Conservation (phyloP, 2,329 filamentous ascomycete species). For the Chalara sp. region DNA sequence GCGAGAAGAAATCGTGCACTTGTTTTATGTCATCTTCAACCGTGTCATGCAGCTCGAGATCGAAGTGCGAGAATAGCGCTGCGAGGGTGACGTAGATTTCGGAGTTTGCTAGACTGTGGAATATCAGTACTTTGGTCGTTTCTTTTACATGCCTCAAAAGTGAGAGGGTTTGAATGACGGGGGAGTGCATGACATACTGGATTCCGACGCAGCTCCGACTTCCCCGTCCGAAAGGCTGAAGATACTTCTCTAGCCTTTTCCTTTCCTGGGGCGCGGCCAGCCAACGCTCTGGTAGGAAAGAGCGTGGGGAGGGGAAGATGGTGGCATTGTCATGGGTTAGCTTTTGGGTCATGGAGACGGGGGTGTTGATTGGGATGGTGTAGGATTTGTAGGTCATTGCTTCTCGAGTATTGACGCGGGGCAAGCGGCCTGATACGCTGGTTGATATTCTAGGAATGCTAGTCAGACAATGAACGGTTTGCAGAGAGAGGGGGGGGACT, state of each 20-base stretch:
- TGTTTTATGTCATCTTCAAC: constrained; percentile 8
- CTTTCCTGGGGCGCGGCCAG: constrained; percentile 2
- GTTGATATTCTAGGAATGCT: constrained; percentile 11
- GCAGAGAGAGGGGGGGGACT: not conserved
- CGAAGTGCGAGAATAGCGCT: constrained; percentile 7
- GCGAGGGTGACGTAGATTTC: constrained; percentile 13
- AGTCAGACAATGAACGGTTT: not conserved
- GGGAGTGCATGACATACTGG: not conserved
- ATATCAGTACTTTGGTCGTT: not conserved
- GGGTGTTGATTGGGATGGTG: constrained; percentile 9
- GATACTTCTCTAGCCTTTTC: constrained; percentile 19
- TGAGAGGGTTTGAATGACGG: too few species aligned
- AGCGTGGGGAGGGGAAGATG: constrained; percentile 11
- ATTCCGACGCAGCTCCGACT: constrained; percentile 9
- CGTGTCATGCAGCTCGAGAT: constrained; percentile 10
- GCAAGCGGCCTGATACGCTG: constrained; percentile 8
- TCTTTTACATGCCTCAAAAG: too few species aligned
- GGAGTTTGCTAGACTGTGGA: constrained; percentile 10
- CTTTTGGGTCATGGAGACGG: constrained; percentile 12
- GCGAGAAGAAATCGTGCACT: constrained; percentile 11
- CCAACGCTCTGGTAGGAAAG: constrained; percentile 14
- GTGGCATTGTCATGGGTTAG: constrained; percentile 10
- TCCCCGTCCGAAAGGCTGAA: constrained; percentile 25
- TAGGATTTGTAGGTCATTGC: constrained; percentile 7
- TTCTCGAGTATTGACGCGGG: constrained; percentile 11